Evolutionary conservation across 352 stramenopile genomes (phyloP), one percentile per base, ranked within the genome.

Genomic region (Globisporangium splendens): DNA sequence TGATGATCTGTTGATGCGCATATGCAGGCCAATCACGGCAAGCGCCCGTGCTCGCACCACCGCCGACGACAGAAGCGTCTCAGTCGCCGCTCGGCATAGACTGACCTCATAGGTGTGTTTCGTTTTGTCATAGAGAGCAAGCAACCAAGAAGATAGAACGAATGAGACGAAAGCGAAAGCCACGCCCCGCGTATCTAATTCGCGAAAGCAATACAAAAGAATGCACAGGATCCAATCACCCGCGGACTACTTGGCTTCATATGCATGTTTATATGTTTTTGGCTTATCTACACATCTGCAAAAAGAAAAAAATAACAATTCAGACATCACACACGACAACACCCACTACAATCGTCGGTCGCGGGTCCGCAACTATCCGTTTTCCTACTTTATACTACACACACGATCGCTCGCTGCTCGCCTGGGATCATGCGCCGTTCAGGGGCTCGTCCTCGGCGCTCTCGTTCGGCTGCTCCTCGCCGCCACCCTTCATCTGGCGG

Each of bases 1-100:
- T 8, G 8, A 43, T 17, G 43, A 33, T 38, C 3, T 51, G 3
- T 46, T 63, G 17, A 17, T 51, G 46, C 22, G 13, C 5, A 31
- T 5, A 31, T 5, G 21, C 59, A 90, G 80, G 84, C 84, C 53
- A 94, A 94, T 78, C 84, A 92, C 69, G 84, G 84, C 75, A 94
- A 94, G 64, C 84, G 84, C 28, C 84, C 84, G 50, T 94, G 84
- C 73, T 94, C 84, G 59, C 76, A 94, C 73, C 69, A 85, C 52
- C 73, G 79, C 53, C 81, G 84, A 66, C 84, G 84, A 59, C 77
- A 85, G 61, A 91, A 91, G 75, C 84, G 84, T 14, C 75, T 94
- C 47, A 83, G 83, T 53, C 74, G 69, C 63, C 73, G 73, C 60
- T 74, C 68, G 24, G 65, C 56, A 42, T 77, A 79, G 53, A 73